Percentiles rank a stretch among this genome's conserved stretches.
These are phyloP conservation scores for Oryza meridionalis DNA, from an alignment of 176 grass and related monocot genomes.

Conservation along the genomic window DNA sequence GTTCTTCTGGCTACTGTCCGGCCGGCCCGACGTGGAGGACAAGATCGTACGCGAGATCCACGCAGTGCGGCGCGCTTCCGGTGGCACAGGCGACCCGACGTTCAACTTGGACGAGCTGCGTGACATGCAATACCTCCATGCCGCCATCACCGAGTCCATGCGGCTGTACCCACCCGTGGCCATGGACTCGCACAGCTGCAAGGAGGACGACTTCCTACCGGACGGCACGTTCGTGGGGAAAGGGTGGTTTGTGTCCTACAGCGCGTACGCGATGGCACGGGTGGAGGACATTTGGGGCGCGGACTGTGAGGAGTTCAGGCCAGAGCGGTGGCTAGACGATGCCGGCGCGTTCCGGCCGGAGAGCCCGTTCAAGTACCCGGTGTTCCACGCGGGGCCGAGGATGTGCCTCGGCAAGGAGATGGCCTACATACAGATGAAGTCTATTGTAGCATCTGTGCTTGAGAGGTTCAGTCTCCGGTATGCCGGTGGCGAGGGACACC, in stretches of 20 bases:
- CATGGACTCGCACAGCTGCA: conserved; percentile 53
- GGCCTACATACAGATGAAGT: conserved; percentile 86
- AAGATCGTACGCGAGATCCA: conserved; percentile 56
- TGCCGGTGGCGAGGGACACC: conserved; percentile 31
- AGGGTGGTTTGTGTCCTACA: conserved; percentile 60
- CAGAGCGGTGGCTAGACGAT: conserved; percentile 68
- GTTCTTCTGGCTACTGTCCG: conserved; percentile 80
- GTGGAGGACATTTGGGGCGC: conserved; percentile 59
- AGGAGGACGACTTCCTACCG: conserved; percentile 55
- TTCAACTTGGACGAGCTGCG: conserved; percentile 63
- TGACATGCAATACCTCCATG: conserved; percentile 68
- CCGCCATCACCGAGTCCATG: conserved; percentile 69
- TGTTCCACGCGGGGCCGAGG: conserved; percentile 61
- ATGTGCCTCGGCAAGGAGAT: conserved; percentile 86
- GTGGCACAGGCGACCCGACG: background rate
- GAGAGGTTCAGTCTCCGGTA: conserved; percentile 51
- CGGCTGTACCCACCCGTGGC: conserved; percentile 67
- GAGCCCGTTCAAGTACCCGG: conserved; percentile 57
- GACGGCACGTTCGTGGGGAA: conserved; percentile 58
- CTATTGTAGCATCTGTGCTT: conserved; percentile 53
- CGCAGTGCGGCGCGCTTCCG: conserved; percentile 6
- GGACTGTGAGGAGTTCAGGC: conserved; percentile 55
- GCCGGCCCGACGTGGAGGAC: conserved; percentile 48
- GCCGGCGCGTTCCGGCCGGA: conserved; percentile 57
- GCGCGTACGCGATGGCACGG: conserved; percentile 53